Evolutionary conservation across 805 yeast species (phyloP).

Genomic region (Nakazawaea wickerhamii): DNA sequence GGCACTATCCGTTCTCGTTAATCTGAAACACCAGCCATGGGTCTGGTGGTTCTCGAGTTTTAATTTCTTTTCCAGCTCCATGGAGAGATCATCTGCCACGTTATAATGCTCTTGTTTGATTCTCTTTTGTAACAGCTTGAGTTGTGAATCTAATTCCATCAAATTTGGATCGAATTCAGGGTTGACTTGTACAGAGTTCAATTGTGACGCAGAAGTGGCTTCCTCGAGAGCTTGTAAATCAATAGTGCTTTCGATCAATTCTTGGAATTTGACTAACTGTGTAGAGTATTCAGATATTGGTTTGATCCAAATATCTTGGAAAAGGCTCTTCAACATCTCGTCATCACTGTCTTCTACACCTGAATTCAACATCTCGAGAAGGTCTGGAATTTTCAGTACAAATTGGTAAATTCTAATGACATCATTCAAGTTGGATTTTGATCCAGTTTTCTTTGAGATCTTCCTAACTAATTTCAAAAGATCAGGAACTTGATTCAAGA

Average conservation of each 20-base stretch:
- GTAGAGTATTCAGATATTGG: conserved; percentile 46
- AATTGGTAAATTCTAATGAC: conserved; percentile 86
- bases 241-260: conserved; percentile 86
- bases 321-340: conserved; percentile 27
- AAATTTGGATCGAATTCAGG: conserved; percentile 86
- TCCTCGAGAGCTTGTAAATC: conserved; percentile 79
- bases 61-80: conserved; percentile 83
- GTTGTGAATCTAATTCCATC: conserved; percentile 48
- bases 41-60: conserved; percentile 82
- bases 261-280: conserved; percentile 65
- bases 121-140: conserved; percentile 47
- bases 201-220: conserved; percentile 48
- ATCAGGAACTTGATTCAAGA: conserved; percentile 76
- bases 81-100: conserved; percentile 67
- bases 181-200: conserved; percentile 57
- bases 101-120: conserved; percentile 57
- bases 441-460: conserved; percentile 34
- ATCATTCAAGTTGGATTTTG: conserved; percentile 70
- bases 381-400: conserved; percentile 62
- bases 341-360: conserved; percentile 14
- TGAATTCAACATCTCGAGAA: conserved; percentile 43
- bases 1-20: conserved; percentile 85
- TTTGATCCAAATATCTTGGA: conserved; percentile 48
- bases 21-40: conserved; percentile 93
- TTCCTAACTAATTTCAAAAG: conserved; percentile 70